phyloP scores from a whole-genome alignment of 208 protist genomes.

The Acanthamoeba royreba region DNA sequence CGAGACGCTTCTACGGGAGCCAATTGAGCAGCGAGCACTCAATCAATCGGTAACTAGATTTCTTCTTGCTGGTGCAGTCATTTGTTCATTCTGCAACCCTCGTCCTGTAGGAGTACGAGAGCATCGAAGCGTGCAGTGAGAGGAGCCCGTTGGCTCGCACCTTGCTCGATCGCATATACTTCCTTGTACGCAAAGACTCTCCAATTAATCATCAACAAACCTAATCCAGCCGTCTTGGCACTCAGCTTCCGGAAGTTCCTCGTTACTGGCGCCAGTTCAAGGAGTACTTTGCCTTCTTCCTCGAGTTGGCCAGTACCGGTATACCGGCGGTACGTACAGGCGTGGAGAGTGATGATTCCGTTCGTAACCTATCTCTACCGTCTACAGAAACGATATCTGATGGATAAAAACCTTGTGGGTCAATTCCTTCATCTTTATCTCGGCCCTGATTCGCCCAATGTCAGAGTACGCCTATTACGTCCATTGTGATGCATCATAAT shows the following conservation, averaged over 20 bases:
- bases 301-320: neutral
- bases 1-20: neutral
- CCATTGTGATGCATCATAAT: too few relatives aligned
- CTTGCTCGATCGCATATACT: too few relatives aligned
- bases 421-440: constrained; percentile 3
- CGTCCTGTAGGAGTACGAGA: too few relatives aligned
- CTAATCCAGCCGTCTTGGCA: too few relatives aligned
- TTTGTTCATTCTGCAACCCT: too few relatives aligned
- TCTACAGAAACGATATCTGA: neutral
- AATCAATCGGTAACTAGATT: neutral
- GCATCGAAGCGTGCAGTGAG: too few relatives aligned
- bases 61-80: neutral
- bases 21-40: neutral
- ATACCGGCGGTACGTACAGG: neutral
- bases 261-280: constrained; percentile 1
- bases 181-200: too few relatives aligned
- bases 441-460: neutral
- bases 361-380: neutral
- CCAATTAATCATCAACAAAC: too few relatives aligned
- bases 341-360: neutral
- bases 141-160: too few relatives aligned
- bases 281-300: constrained; percentile 18
- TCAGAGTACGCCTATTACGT: neutral
- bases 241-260: neutral
- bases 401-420: neutral